phyloP scores from a whole-genome alignment of 129 eudicot species.

The Artemisia tridentata region DNA sequence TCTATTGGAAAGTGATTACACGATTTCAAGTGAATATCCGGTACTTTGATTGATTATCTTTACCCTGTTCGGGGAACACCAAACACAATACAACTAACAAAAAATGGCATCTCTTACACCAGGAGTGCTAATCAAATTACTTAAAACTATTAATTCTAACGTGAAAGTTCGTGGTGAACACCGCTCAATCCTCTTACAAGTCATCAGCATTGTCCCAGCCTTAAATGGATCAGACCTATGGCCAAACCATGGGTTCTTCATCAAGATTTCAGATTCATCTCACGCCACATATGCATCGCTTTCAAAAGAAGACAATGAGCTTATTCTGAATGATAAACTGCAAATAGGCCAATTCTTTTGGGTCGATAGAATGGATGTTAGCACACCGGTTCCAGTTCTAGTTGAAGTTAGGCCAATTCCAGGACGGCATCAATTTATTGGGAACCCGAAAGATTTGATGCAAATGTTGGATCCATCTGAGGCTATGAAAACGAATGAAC shows the following conservation, averaged over 20 bases:
- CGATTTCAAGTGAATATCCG: too few species aligned
- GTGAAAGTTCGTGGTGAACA: slow-evolving; percentile 83
- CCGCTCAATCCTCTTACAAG: slow-evolving; percentile 81
- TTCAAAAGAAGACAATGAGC: slow-evolving; percentile 70
- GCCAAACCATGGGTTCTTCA: slow-evolving; percentile 95
- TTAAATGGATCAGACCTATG: slow-evolving; percentile 77
- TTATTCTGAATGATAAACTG: slow-evolving; percentile 73
- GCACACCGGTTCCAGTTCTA: slow-evolving; percentile 73
- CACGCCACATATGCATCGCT: slow-evolving; percentile 80
- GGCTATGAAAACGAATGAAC: slow-evolving; percentile 33
- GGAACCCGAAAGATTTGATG: slow-evolving; percentile 89
- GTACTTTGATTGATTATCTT: too few species aligned
- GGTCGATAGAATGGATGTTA: slow-evolving; percentile 69
- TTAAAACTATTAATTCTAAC: slow-evolving; percentile 67
- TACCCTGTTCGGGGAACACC: too few species aligned
- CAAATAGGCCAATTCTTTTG: slow-evolving; percentile 92
- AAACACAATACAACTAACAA: too few species aligned
- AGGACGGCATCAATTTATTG: slow-evolving; percentile 78
- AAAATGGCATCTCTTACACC: slow-evolving; percentile 83
- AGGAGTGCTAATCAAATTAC: slow-evolving; percentile 76
- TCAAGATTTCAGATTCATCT: slow-evolving; percentile 93
- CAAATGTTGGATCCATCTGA: slow-evolving; percentile 76
- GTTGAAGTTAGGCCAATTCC: slow-evolving; percentile 83
- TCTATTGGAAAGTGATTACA: too few species aligned
- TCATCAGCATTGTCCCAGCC: slow-evolving; percentile 93